phyloP scores from a whole-genome alignment of 2,329 filamentous ascomycete species.

The Ramularia endophylla region DNA sequence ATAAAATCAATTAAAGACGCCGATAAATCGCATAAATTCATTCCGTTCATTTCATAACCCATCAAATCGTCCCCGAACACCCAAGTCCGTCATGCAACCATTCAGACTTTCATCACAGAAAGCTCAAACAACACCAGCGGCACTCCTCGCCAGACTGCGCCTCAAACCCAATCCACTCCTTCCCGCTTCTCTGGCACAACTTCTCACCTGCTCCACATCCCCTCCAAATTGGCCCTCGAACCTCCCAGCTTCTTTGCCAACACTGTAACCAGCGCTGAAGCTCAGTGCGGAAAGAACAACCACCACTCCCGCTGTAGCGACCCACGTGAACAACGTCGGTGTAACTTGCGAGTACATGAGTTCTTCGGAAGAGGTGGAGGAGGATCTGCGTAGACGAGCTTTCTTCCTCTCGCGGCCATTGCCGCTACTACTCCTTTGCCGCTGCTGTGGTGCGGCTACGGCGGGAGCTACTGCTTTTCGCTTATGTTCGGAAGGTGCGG shows the following conservation, averaged over 20 bases:
- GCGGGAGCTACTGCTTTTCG: conserved; percentile 34
- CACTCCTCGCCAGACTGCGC: conserved; percentile 27
- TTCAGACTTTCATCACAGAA: conserved; percentile 13
- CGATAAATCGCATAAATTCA: no score
- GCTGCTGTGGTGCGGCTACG: conserved; percentile 13
- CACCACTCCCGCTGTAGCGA: conserved; percentile 59
- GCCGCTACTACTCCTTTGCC: conserved; percentile 35
- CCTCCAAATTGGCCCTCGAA: conserved; percentile 16
- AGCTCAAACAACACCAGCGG: conserved; percentile 17
- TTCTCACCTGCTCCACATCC: conserved; percentile 19
- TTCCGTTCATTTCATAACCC: no score
- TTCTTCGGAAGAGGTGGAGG: conserved; percentile 23
- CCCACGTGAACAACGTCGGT: conserved; percentile 60
- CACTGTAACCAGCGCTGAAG: conserved; percentile 58
- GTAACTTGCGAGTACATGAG: conserved; percentile 35
- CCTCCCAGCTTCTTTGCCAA: conserved; percentile 47
- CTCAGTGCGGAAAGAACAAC: conserved; percentile 59
- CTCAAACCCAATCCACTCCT: conserved; percentile 28
- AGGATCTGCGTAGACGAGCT: conserved; percentile 26
- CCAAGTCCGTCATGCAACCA: no score
- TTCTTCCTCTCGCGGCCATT: conserved; percentile 43
- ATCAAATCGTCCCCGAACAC: no score
- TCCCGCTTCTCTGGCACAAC: conserved; percentile 30
- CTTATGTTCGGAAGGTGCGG: conserved; percentile 36
- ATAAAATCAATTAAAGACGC: no score